A percentile compares a stretch with the other conserved stretches of the same genome.
Evolutionary conservation across 1,284 basidiomycete species (phyloP).

Genomic region (Trametes polyzona): DNA sequence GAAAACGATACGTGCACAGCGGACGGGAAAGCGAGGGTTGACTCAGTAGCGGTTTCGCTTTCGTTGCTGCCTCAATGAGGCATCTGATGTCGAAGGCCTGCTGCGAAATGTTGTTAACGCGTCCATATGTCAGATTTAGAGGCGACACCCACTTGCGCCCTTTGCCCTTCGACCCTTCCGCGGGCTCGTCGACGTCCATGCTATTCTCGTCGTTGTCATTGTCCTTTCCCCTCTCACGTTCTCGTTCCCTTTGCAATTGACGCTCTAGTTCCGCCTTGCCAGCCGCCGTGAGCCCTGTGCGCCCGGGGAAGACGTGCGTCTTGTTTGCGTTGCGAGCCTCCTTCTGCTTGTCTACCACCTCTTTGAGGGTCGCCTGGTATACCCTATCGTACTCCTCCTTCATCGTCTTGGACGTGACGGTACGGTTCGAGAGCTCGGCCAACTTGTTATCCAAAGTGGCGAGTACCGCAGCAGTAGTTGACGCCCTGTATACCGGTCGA

Average conservation of each 20-base stretch:
- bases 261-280: conserved; percentile 28
- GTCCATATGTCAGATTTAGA: not conserved
- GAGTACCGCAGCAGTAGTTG: conserved; percentile 67
- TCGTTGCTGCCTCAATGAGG: conserved; percentile 17
- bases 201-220: conserved; percentile 39
- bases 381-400: conserved; percentile 45
- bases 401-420: conserved; percentile 40
- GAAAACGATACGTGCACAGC: not conserved
- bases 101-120: not conserved
- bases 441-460: conserved; percentile 62
- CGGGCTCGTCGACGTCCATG: conserved; percentile 56
- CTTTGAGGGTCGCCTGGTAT: conserved; percentile 56
- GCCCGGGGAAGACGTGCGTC: conserved; percentile 17
- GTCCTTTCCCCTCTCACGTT: conserved; percentile 34
- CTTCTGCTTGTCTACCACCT: conserved; percentile 57
- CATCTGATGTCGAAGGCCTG: conserved; percentile 22
- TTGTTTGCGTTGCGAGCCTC: conserved; percentile 31
- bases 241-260: conserved; percentile 26
- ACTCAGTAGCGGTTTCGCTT: conserved; percentile 25
- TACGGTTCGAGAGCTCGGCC: conserved; percentile 45
- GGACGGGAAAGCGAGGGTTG: not conserved
- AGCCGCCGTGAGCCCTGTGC: conserved; percentile 31
- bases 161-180: conserved; percentile 46
- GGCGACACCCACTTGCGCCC: conserved; percentile 52
- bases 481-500: conserved; percentile 53